Base-by-base conservation (phyloP, 169 alveolate species). In the Cryptosporidium baileyi region DNA sequence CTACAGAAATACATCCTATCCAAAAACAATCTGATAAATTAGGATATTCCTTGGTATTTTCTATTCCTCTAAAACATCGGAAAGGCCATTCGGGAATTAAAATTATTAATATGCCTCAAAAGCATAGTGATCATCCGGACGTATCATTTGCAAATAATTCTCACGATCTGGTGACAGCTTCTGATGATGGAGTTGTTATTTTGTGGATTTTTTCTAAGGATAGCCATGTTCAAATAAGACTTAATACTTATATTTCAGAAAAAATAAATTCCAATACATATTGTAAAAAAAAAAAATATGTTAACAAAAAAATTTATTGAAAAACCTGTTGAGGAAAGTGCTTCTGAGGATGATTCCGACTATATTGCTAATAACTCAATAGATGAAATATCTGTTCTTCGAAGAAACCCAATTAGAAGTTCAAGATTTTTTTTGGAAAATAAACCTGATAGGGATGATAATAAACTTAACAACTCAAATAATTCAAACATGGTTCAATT, bases 61-160 rank as follows among this genome's bases (percentile, higher is more conserved):
- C 26, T 32, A 57, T 74, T 17, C 41, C 85, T 5, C 41, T 74
- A 41, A 54, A 51, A n/a, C 5, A 59, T 22, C 26, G 13, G 26
- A 11, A 54, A n/a, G 3, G 34, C 43, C 26, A 44, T 4, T 7
- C n/a, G 32, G 57, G 41, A 52, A 26, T 57, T 24, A 30, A 40
- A 13, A 52, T 54, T 11, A 52, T 74, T 13, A 54, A 74, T 54
- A 74, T 74, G 63, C 85, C 85, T 22, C 67, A 51, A 38, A 52
- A 54, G 8, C 92, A 90, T 80, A 67, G 60, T 11, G 59, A 61
- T 19, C 82, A 89, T 44, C 94, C 94, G 17, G 93, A 91, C 26
- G 93, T 91, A 8, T 88, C 93, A 24, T 91, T 91, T 79, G 88
- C 93, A 32, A 91, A 91, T 61, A 51, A 62, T 60, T 82, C 92